Percentiles rank a stretch among this genome's conserved stretches.
These are phyloP conservation scores for Trichoderma atroviride DNA, from an alignment of 2,329 filamentous ascomycete genomes.

Conservation along the genomic window DNA sequence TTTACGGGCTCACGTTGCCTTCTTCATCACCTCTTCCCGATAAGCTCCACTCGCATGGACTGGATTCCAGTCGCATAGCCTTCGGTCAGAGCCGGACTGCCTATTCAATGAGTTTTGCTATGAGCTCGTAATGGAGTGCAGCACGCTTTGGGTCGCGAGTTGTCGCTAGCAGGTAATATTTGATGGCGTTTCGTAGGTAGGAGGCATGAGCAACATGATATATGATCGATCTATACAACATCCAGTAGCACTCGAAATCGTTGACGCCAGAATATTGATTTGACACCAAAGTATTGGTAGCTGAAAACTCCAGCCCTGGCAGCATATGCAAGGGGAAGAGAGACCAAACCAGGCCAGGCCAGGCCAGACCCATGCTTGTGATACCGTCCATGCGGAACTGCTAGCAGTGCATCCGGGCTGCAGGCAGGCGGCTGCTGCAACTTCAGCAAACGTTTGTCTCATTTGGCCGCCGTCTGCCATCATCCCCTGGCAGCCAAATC, in stretches of 20 bases:
- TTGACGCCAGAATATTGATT: background rate
- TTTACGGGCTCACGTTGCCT: background rate
- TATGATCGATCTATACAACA: background rate
- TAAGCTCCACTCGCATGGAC: background rate
- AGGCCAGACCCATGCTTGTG: background rate
- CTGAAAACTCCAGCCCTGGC: background rate
- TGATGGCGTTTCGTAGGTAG: too few relatives aligned
- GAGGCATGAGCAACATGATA: background rate
- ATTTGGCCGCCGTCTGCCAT: background rate
- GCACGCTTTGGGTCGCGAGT: background rate
- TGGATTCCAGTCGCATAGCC: background rate
- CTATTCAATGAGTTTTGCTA: background rate
- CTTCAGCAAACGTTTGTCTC: background rate
- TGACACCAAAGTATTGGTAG: background rate
- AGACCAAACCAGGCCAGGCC: background rate
- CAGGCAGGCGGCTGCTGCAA: slow-evolving; percentile 5
- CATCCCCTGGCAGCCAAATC: background rate
- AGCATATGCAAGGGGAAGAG: background rate
- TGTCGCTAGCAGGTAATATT: too few relatives aligned
- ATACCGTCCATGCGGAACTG: slow-evolving; percentile 12
- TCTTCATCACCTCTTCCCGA: background rate
- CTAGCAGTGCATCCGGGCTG: slow-evolving; percentile 16
- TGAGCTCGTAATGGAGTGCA: background rate
- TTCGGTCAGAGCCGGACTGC: slow-evolving; percentile 20
- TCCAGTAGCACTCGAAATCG: background rate